Percentiles rank a stretch among this genome's conserved stretches.
Evolutionary conservation across 2,329 filamentous ascomycete genomes (phyloP).

Genomic region (Apiospora koreana): DNA sequence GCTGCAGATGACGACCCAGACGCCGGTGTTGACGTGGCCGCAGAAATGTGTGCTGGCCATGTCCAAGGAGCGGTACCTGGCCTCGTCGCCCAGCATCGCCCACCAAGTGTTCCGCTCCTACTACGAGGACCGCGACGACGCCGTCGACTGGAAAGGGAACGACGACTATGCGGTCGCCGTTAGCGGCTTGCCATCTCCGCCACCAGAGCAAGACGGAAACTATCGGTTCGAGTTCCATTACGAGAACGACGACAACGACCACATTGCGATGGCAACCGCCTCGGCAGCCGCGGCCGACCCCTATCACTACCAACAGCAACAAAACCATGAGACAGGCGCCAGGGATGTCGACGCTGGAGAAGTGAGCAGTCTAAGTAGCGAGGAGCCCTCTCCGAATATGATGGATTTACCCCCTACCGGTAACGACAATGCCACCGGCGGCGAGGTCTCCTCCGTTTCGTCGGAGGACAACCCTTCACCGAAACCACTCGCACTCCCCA

Average conservation of each 20-base stretch:
- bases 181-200: conserved; percentile 13
- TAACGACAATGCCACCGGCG: neutral
- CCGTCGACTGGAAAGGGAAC: neutral
- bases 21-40: conserved; percentile 22
- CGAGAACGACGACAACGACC: neutral
- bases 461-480: neutral
- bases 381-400: neutral
- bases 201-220: conserved; percentile 14
- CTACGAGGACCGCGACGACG: neutral
- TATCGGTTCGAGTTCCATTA: neutral
- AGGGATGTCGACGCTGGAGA: neutral
- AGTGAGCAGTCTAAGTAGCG: conserved; percentile 1
- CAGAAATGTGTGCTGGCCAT: conserved; percentile 32
- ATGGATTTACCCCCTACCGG: neutral
- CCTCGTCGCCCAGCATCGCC: conserved; percentile 9
- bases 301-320: neutral
- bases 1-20: conserved; percentile 15
- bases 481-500: neutral
- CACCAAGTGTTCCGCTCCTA: neutral
- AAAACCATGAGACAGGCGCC: neutral
- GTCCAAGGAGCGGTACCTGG: conserved; percentile 31
- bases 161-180: neutral
- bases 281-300: neutral
- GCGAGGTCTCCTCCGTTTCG: neutral
- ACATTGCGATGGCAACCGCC: neutral